A percentile compares a stretch with the other conserved stretches of the same genome.
These are phyloP conservation scores for Paulownia fortunei DNA, from an alignment of 257 asterid species.

Conservation along the genomic window DNA sequence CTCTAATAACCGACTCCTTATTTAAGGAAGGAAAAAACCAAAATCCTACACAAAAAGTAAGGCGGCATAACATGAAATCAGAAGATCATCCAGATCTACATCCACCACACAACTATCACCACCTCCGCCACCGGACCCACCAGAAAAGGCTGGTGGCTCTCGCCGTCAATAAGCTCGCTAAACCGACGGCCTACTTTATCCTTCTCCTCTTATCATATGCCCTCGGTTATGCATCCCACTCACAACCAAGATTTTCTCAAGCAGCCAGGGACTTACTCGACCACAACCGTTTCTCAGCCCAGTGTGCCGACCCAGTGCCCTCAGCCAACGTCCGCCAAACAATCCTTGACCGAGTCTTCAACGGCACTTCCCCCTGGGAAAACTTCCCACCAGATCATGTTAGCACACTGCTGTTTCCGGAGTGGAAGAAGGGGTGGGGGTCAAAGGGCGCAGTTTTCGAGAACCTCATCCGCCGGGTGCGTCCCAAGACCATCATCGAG, in stretches of 20 bases:
- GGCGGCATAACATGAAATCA: not conserved
- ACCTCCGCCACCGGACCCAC: conserved; percentile 11
- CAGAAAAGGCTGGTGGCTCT: not conserved
- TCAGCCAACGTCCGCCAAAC: conserved; percentile 37
- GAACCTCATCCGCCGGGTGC: conserved; percentile 49
- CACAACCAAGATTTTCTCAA: conserved; percentile 21
- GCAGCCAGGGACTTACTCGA: conserved; percentile 30
- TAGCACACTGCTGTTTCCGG: too few relatives aligned
- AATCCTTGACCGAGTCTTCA: conserved; percentile 53
- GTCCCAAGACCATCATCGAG: conserved; percentile 55
- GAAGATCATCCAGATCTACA: not conserved
- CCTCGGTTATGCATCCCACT: conserved; percentile 44
- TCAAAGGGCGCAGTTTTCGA: conserved; percentile 61
- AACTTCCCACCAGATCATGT: conserved; percentile 74
- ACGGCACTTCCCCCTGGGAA: conserved; percentile 61
- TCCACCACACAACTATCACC: conserved; percentile 19
- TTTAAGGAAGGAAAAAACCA: not conserved
- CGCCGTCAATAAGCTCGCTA: conserved; percentile 22
- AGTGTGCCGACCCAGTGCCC: conserved; percentile 38
- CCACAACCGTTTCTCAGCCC: conserved; percentile 41
- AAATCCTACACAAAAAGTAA: too few relatives aligned
- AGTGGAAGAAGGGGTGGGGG: too few relatives aligned
- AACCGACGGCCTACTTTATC: conserved; percentile 23
- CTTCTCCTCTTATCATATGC: conserved; percentile 33
- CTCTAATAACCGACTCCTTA: too few relatives aligned